These are phyloP conservation scores for Tetradesmus obliquus DNA, from an alignment of 139 green algal genomes.

Conservation along the genomic window DNA sequence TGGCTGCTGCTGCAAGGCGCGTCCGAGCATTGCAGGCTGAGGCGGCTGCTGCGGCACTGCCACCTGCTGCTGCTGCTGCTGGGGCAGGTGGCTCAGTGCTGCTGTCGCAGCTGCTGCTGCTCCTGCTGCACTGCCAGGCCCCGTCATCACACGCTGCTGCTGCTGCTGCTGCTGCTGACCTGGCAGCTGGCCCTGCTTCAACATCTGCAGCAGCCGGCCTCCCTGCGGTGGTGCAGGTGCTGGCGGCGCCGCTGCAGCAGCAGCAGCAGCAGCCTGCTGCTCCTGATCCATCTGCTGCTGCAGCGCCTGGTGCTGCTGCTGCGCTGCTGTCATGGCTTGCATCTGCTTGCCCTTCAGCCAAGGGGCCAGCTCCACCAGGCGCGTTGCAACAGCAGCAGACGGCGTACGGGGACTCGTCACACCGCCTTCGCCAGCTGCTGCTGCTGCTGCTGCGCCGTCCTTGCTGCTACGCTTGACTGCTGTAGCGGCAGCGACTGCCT, in stretches of 20 bases:
- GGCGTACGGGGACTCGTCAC: background rate
- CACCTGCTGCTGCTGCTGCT: slow-evolving; percentile 10
- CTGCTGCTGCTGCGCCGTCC: background rate
- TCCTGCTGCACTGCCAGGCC: background rate
- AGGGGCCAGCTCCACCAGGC: slow-evolving; percentile 4
- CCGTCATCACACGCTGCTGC: background rate
- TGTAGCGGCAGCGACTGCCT: background rate
- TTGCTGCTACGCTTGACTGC: background rate
- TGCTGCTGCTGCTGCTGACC: background rate
- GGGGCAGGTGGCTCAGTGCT: slow-evolving; percentile 8
- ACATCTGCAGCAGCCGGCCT: slow-evolving; percentile 39
- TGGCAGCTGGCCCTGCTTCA: background rate
- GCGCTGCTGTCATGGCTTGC: background rate
- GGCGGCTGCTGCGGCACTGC: background rate
- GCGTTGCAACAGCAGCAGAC: background rate
- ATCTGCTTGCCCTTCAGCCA: slow-evolving; percentile 24
- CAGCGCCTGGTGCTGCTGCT: background rate
- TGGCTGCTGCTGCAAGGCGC: background rate
- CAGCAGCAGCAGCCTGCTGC: slow-evolving; percentile 1
- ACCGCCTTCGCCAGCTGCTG: background rate
- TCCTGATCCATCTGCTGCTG: background rate
- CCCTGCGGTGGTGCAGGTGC: background rate
- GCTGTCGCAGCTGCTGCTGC: background rate
- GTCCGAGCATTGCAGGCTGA: background rate
- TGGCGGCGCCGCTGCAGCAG: background rate